Conservation (phyloP, 2,329 filamentous ascomycete species). For the Penicillium janthinellum region DNA sequence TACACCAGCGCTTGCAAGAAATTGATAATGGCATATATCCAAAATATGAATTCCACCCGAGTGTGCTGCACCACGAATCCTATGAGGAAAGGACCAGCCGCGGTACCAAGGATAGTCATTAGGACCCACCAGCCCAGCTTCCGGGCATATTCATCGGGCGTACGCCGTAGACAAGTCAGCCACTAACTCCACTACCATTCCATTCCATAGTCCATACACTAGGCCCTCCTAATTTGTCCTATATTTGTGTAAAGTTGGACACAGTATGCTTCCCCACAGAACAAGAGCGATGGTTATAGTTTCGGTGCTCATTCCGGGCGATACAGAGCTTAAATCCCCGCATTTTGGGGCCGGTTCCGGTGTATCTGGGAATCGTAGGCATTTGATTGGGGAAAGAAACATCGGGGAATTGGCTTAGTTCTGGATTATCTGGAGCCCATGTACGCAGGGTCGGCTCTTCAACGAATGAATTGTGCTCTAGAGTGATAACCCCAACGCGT, state of each 20-base stretch:
- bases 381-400: neutral
- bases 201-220: no score
- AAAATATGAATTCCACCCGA: constrained; percentile 60
- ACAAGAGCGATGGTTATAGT: neutral
- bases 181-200: no score
- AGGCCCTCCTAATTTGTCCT: no score
- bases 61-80: constrained; percentile 50
- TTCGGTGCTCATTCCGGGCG: neutral
- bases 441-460: no score
- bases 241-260: no score
- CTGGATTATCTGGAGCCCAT: no score
- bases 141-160: constrained; percentile 47
- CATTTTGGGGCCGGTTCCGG: neutral
- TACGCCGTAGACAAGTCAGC: no score
- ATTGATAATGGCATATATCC: constrained; percentile 57
- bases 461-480: no score
- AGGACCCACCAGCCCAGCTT: constrained; percentile 57
- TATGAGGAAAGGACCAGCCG: constrained; percentile 34
- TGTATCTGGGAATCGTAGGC: neutral
- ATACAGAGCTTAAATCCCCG: neutral
- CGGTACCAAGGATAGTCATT: constrained; percentile 51
- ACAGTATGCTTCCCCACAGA: neutral
- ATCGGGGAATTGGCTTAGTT: neutral
- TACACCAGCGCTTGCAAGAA: constrained; percentile 48
- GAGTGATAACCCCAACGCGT: no score